These are phyloP conservation scores for Podospora australis DNA, from an alignment of 495 filamentous ascomycete species.

Conservation along the genomic window DNA sequence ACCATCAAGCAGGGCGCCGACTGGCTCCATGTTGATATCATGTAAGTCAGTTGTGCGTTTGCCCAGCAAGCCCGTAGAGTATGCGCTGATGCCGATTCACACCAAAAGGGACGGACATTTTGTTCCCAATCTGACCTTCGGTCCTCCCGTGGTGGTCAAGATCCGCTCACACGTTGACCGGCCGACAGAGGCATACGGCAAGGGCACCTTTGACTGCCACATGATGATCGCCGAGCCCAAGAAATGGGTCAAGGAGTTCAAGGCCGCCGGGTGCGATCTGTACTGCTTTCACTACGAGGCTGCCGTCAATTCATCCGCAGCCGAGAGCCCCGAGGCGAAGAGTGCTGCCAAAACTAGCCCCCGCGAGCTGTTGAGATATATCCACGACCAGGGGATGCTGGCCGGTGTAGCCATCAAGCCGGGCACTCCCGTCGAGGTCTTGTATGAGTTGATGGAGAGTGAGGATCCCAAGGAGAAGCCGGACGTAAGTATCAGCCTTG, in stretches of 20 bases:
- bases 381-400: constrained; percentile 81
- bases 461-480: constrained; percentile 66
- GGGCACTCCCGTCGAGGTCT: constrained; percentile 77
- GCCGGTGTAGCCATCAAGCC: constrained; percentile 96
- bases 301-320: constrained; percentile 73
- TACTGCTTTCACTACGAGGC: constrained; percentile 99
- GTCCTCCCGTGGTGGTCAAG: constrained; percentile 85
- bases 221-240: constrained; percentile 99
- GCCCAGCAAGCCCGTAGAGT: no score
- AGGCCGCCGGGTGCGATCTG: constrained; percentile 88
- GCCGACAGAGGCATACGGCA: constrained; percentile 48
- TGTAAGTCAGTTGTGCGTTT: constrained; percentile 40
- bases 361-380: constrained; percentile 77
- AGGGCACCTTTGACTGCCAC: constrained; percentile 96
- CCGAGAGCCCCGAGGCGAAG: constrained; percentile 64
- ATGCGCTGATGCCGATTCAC: no score
- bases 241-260: constrained; percentile 94
- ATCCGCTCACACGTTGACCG: constrained; percentile 74
- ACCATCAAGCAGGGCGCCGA: constrained; percentile 80
- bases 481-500: constrained; percentile 58
- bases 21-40: constrained; percentile 89
- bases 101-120: constrained; percentile 91
- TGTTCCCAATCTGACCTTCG: constrained; percentile 97
- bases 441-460: constrained; percentile 81
- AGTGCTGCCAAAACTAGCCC: constrained; percentile 66